Evolutionary conservation across 495 filamentous ascomycete genomes (phyloP).

Genomic region (Gamarada debralockiae): DNA sequence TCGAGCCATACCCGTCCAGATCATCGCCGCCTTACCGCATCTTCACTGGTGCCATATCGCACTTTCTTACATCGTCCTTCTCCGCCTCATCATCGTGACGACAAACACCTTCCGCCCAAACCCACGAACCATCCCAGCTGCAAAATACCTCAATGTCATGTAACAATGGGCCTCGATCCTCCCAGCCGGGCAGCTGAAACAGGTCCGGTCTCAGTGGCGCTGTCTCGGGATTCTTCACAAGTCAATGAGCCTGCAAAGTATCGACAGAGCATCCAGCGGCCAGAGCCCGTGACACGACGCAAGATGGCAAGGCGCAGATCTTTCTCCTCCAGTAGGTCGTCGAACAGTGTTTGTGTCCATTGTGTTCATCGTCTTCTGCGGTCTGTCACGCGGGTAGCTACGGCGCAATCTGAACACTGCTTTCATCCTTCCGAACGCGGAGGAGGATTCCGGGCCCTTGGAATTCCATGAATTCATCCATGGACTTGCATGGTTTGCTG

Average conservation of each 20-base stretch:
- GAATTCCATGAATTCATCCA: too few relatives aligned
- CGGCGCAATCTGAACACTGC: slow-evolving; percentile 4
- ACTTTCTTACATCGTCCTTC: not conserved
- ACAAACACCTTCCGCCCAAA: slow-evolving; percentile 4
- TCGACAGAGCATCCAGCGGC: too few relatives aligned
- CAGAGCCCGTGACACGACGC: not conserved
- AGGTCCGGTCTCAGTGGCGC: not conserved
- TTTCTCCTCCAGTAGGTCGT: not conserved
- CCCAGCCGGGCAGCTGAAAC: not conserved
- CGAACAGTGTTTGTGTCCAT: not conserved
- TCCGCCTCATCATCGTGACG: not conserved
- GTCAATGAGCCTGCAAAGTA: not conserved
- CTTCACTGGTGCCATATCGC: not conserved
- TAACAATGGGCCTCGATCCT: too few relatives aligned
- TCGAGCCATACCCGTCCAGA: slow-evolving; percentile 16
- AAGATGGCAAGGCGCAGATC: slow-evolving; percentile 13
- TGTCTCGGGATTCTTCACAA: slow-evolving; percentile 3
- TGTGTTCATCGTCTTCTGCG: slow-evolving; percentile 1
- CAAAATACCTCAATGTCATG: too few relatives aligned
- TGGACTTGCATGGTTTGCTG: too few relatives aligned
- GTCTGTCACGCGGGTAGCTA: slow-evolving; percentile 9
- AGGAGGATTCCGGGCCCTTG: too few relatives aligned
- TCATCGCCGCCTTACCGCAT: slow-evolving; percentile 11
- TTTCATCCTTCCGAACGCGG: too few relatives aligned
- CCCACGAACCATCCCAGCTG: not conserved